Base-by-base conservation (phyloP, 2,329 filamentous ascomycete genomes). In the Botrytis pseudocinerea region DNA sequence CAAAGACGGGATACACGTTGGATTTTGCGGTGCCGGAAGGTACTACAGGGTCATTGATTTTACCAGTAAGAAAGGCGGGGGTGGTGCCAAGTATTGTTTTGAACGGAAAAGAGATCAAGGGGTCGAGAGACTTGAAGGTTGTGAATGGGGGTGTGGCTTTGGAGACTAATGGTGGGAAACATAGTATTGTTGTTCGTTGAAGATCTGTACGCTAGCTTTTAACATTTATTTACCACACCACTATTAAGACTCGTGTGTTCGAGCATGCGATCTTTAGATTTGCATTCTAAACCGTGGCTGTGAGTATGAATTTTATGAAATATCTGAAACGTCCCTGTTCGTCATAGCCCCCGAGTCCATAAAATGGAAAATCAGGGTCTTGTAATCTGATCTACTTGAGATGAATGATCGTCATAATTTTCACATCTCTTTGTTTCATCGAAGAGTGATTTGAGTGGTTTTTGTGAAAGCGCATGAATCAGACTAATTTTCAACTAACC, bases 11-110 rank as follows among this genome's bases (percentile, higher is more conserved):
- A 5, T 77, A 77, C 70, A 74, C 28, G 3, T 28, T 76, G 25
- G 40, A 63, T 16, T 77, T 73, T 71, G 61, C 42, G n/a, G 68
- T 74, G 42, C 76, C 76, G 4, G 69, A 40, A 12, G 69, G 72
- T 0, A 77, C 74, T 28, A 72, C 54, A 6, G 76, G 76, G 57
- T 51, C 44, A 18, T 18, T 77, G 28, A 32, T 69, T 22, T 62
- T 77, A 32, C 74, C 76, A 2, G 70, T 68, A 10, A 18, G 65
- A 38, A 20, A 60, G 18, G 42, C 25, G 28, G 70, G 71, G 20
- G 68, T 46, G 5, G 59, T 70, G 16, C 75, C 75, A 18, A 76
- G 66, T 16, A 73, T 77, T n/a, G 38, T 44, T 25, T 6, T 76
- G 8, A 63, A 76, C 71, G 74, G 74, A 12, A 32, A 66, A 38